Conservation (phyloP, 2,329 filamentous ascomycete genomes). For the Seiridium cupressi region DNA sequence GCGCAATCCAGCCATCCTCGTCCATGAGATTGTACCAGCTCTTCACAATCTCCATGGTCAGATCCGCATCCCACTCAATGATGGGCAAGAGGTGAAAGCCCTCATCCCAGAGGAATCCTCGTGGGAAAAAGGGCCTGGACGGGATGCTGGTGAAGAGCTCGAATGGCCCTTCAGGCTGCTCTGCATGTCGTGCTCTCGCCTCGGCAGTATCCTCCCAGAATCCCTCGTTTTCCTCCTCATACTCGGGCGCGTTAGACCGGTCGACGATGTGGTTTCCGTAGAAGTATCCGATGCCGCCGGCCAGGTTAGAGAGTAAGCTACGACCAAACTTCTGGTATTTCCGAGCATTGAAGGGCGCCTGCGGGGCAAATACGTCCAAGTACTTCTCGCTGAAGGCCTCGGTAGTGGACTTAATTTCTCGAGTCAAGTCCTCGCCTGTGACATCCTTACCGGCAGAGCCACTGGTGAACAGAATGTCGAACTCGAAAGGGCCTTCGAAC, state of each 20-base stretch:
- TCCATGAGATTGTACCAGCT: conserved; percentile 98
- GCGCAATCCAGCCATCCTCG: conserved; percentile 93
- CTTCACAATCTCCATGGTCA: conserved; percentile 82
- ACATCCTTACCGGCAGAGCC: conserved; percentile 59
- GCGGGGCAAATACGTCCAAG: conserved; percentile 66
- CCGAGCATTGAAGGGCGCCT: conserved; percentile 70
- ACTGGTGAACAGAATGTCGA: conserved; percentile 89
- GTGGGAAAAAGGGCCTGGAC: conserved; percentile 91
- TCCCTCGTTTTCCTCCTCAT: conserved; percentile 90
- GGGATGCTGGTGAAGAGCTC: conserved; percentile 91
- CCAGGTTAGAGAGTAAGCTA: conserved; percentile 89
- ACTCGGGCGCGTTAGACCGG: conserved; percentile 85
- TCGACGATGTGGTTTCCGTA: conserved; percentile 86
- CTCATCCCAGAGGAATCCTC: conserved; percentile 97
- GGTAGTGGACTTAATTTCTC: conserved; percentile 65
- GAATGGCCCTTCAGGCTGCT: conserved; percentile 75
- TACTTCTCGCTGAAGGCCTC: conserved; percentile 75
- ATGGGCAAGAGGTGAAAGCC: conserved; percentile 93
- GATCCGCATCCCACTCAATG: conserved; percentile 89
- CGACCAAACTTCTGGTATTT: conserved; percentile 79
- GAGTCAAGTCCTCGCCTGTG: conserved; percentile 62
- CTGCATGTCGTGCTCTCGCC: conserved; percentile 67
- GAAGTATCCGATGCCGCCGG: conserved; percentile 95
- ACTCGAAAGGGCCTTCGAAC: conserved; percentile 87
- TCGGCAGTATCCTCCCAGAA: conserved; percentile 93